phyloP scores from a whole-genome alignment of 805 yeast species.

The Diddensiella santjacobensis region DNA sequence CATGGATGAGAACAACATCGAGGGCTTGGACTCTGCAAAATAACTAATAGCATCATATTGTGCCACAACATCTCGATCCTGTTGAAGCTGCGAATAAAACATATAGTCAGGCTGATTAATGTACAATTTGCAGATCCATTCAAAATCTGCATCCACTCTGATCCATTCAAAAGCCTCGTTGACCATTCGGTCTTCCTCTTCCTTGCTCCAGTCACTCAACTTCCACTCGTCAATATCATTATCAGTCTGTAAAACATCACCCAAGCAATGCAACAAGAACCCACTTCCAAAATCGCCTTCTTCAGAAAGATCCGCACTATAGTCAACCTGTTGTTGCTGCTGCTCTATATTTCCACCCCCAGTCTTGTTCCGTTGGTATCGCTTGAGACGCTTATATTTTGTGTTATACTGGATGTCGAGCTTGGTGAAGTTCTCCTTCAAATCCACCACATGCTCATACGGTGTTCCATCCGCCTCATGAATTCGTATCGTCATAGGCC shows the following conservation, averaged over 20 bases:
- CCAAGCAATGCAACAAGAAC: constrained; percentile 55
- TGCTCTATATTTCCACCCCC: constrained; percentile 11
- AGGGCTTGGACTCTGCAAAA: constrained; percentile 63
- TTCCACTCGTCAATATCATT: constrained; percentile 68
- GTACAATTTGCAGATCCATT: constrained; percentile 83
- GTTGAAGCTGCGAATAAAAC: constrained; percentile 90
- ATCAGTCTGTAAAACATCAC: constrained; percentile 66
- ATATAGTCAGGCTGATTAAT: constrained; percentile 91
- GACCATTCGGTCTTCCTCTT: constrained; percentile 62
- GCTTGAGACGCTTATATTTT: constrained; percentile 77
- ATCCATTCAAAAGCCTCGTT: constrained; percentile 97
- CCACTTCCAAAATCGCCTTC: constrained; percentile 34
- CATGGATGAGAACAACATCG: constrained; percentile 65
- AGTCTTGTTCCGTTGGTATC: constrained; percentile 37
- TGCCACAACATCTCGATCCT: constrained; percentile 95
- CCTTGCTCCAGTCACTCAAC: constrained; percentile 62
- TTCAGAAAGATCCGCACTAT: constrained; percentile 27
- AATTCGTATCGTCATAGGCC: constrained; percentile 94
- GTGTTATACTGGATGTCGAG: constrained; percentile 94
- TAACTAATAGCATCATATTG: constrained; percentile 78
- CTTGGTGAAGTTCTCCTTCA: constrained; percentile 79
- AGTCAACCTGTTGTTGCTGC: constrained; percentile 17
- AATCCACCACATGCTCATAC: constrained; percentile 91
- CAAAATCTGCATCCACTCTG: constrained; percentile 95
- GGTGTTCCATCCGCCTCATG: constrained; percentile 99